Conservation (phyloP, 768 basidiomycete genomes). For the Inosperma sp. region DNA sequence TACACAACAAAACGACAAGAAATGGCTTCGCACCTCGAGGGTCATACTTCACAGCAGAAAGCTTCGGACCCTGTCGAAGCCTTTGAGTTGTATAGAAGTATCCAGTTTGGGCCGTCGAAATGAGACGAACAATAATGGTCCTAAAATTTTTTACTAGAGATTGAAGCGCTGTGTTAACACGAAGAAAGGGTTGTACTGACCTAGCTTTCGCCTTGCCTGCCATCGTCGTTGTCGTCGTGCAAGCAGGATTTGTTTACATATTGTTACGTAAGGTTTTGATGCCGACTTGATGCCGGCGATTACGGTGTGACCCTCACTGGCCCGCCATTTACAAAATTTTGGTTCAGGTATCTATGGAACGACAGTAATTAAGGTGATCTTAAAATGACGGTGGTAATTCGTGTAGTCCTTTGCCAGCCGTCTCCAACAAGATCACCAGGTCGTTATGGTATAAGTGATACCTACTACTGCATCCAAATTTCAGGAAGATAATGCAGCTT, state of each 20-base stretch:
- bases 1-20: background rate
- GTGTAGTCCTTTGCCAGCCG: no score
- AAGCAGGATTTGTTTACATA: background rate
- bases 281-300: no score
- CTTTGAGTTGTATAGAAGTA: conserved; percentile 87
- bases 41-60: conserved; percentile 92
- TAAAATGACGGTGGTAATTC: no score
- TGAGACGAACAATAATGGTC: conserved; percentile 79
- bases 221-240: conserved; percentile 34
- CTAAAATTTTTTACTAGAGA: conserved; percentile 33
- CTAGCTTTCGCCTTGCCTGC: conserved; percentile 62
- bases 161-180: background rate
- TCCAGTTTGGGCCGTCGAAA: conserved; percentile 89
- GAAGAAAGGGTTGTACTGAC: conserved; percentile 24
- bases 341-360: no score
- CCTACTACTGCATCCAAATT: no score
- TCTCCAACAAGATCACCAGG: no score
- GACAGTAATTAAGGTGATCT: no score
- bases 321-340: no score
- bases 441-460: no score
- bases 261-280: background rate
- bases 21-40: conserved; percentile 57
- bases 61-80: conserved; percentile 65
- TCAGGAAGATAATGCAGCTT: no score
- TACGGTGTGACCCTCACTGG: no score